Percentiles rank a stretch among this genome's conserved stretches.
Evolutionary conservation across 2,329 filamentous ascomycete species (phyloP).

Genomic region (Tolypocladium ovalisporum): DNA sequence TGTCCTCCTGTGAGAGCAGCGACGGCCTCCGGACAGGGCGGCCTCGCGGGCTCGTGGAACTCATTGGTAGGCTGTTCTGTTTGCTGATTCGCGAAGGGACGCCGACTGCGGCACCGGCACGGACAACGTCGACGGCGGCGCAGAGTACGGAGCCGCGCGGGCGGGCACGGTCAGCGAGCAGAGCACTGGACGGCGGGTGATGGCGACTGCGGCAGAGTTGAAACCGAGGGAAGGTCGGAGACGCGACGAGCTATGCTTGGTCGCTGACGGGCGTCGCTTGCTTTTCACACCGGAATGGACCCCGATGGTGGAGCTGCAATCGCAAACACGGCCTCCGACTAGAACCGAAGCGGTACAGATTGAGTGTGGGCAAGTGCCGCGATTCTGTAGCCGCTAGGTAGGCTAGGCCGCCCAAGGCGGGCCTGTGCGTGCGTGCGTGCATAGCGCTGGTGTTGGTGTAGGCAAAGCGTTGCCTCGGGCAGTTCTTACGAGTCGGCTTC

Average conservation of each 20-base stretch:
- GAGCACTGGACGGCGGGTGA: not conserved
- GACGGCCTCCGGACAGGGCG: constrained; percentile 18
- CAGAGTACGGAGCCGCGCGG: not conserved
- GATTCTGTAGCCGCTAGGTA: not conserved
- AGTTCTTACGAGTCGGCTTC: not conserved
- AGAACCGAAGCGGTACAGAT: not conserved
- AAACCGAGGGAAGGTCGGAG: not conserved
- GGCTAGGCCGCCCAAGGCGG: too few species aligned
- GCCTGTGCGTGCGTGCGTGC: not conserved
- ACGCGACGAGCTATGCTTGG: not conserved
- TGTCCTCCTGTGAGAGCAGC: constrained; percentile 20
- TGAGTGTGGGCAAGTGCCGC: not conserved
- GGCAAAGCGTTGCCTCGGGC: not conserved
- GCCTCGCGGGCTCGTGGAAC: constrained; percentile 15
- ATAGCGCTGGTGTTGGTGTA: not conserved
- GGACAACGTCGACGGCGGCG: not conserved
- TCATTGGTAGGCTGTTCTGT: constrained; percentile 10
- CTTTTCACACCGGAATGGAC: not conserved
- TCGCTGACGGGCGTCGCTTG: not conserved
- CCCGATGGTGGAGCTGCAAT: not conserved
- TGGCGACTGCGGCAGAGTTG: not conserved
- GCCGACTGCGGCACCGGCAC: not conserved
- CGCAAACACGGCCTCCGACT: not conserved
- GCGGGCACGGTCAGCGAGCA: not conserved
- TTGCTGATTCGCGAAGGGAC: not conserved